These are phyloP conservation scores for Tagetes patula DNA, from an alignment of 129 eudicot species.

Conservation along the genomic window DNA sequence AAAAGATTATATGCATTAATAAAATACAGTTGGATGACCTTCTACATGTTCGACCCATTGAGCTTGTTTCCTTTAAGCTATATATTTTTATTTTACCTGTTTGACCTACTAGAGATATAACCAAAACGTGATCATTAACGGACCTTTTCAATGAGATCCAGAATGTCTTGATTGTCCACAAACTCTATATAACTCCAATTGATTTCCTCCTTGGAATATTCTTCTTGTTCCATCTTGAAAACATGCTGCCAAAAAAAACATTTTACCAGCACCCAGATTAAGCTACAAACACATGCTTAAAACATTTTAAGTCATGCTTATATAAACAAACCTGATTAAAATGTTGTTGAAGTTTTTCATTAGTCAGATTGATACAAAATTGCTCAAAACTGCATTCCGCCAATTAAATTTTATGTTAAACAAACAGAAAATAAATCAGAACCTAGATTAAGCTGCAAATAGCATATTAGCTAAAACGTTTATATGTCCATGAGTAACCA, in stretches of 20 bases:
- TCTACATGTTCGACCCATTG: background rate
- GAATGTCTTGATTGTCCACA: constrained; percentile 82
- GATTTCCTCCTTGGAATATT: constrained; percentile 79
- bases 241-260: constrained; percentile 69
- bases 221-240: constrained; percentile 98
- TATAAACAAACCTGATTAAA: constrained; percentile 75
- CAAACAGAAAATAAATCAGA: constrained; percentile 16
- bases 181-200: constrained; percentile 97
- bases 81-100: background rate
- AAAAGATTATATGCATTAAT: background rate
- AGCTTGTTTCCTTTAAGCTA: constrained; percentile 5
- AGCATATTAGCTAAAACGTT: constrained; percentile 17
- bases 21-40: constrained; percentile 3
- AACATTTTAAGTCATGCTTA: constrained; percentile 7
- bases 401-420: constrained; percentile 12
- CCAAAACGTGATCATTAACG: background rate
- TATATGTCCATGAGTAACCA: constrained; percentile 2
- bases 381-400: constrained; percentile 87
- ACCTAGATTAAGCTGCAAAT: constrained; percentile 16
- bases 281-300: constrained; percentile 16
- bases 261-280: constrained; percentile 21
- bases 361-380: constrained; percentile 84
- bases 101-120: constrained; percentile 7
- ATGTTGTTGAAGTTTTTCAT: constrained; percentile 97
- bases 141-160: constrained; percentile 97